Conservation (phyloP, 176 grass and related monocot species). For the Carex littledalei region DNA sequence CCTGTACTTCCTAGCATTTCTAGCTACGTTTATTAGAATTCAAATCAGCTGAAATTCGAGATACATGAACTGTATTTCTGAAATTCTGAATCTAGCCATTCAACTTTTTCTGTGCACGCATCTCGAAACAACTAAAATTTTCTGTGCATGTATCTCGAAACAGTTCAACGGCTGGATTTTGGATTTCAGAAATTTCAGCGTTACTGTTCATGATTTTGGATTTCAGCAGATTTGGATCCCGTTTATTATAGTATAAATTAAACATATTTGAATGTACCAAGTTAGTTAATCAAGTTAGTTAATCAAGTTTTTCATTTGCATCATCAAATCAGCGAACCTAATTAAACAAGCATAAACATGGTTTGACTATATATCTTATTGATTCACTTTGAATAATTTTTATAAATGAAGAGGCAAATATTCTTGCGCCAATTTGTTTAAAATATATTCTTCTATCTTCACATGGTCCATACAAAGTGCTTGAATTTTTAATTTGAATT, state of each 20-base stretch:
- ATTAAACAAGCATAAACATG: constrained; percentile 15
- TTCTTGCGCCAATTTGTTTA: background rate
- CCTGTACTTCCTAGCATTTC: background rate
- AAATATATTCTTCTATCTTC: constrained; percentile 9
- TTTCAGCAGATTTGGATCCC: too few species aligned
- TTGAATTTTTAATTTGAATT: background rate
- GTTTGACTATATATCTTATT: constrained; percentile 1
- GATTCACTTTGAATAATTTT: constrained; percentile 5
- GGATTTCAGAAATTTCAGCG: too few species aligned
- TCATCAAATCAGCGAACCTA: background rate
- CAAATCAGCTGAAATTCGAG: too few species aligned
- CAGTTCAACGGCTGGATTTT: too few species aligned
- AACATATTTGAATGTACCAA: background rate
- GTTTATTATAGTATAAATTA: background rate
- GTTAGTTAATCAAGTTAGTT: background rate
- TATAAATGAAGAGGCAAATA: background rate
- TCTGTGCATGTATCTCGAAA: too few species aligned
- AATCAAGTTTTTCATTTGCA: background rate
- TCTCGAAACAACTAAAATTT: too few species aligned
- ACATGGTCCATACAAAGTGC: constrained; percentile 5
- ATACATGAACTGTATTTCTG: too few species aligned
- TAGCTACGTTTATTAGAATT: background rate
- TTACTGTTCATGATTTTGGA: too few species aligned
- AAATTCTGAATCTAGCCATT: too few species aligned
- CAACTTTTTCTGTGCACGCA: too few species aligned